phyloP scores from a whole-genome alignment of 176 grass and related monocot genomes.

The Oropetium thomaeum region DNA sequence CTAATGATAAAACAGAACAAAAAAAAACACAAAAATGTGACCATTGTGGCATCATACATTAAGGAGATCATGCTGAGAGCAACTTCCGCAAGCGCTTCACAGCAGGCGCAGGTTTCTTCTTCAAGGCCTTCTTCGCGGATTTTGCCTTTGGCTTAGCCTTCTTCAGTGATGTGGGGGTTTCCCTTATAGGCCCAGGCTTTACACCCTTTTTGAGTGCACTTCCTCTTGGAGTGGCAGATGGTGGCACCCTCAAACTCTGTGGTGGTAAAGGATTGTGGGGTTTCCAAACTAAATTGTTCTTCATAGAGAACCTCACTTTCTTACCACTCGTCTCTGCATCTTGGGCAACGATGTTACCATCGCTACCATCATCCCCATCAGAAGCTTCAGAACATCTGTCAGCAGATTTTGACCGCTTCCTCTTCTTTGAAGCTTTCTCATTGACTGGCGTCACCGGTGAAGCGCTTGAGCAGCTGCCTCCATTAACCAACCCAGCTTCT shows the following conservation, averaged over 20 bases:
- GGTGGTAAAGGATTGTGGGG: constrained; percentile 81
- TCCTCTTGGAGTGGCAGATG: constrained; percentile 84
- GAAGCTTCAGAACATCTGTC: constrained; percentile 19
- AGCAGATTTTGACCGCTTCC: constrained; percentile 52
- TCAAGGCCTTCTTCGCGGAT: constrained; percentile 75
- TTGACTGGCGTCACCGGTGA: constrained; percentile 21
- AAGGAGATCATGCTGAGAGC: constrained; percentile 54
- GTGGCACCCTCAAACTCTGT: constrained; percentile 78
- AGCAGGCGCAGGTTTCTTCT: constrained; percentile 63
- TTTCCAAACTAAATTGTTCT: constrained; percentile 93
- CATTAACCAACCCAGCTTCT: constrained; percentile 71
- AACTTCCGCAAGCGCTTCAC: constrained; percentile 79
- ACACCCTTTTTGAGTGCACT: constrained; percentile 95
- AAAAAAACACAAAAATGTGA: constrained; percentile 31
- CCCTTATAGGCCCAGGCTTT: constrained; percentile 69
- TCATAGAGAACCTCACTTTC: constrained; percentile 93
- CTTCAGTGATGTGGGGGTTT: constrained; percentile 48
- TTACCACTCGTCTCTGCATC: constrained; percentile 55
- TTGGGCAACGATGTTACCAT: constrained; percentile 29
- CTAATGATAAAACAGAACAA: constrained; percentile 31
- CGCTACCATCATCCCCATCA: constrained; percentile 23
- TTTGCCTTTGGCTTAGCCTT: constrained; percentile 64
- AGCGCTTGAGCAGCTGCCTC: constrained; percentile 16
- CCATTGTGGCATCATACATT: constrained; percentile 1
- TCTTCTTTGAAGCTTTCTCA: constrained; percentile 60